phyloP scores from a whole-genome alignment of 2,329 filamentous ascomycete genomes.

The Phialophora verrucosa region DNA sequence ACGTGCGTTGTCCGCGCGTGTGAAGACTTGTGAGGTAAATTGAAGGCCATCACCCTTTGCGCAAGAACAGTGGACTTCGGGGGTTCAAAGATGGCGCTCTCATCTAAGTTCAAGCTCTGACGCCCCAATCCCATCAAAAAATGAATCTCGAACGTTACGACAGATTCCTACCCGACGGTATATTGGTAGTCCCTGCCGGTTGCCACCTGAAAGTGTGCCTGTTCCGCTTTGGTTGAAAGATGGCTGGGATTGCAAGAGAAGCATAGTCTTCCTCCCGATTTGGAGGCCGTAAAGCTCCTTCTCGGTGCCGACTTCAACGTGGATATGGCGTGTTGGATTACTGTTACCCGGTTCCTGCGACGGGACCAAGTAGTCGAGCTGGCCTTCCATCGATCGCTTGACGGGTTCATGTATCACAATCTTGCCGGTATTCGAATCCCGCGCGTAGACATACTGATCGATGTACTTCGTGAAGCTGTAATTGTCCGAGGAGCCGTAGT shows the following conservation, averaged over 20 bases:
- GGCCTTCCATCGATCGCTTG: slow-evolving; percentile 5
- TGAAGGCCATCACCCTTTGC: too few relatives aligned
- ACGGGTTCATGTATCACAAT: slow-evolving; percentile 11
- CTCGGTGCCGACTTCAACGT: neutral
- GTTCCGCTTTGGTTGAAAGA: neutral
- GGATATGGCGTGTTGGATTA: neutral
- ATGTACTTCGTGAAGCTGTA: slow-evolving; percentile 10
- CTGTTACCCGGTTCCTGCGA: neutral
- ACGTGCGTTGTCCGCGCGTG: too few relatives aligned
- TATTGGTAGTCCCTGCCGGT: neutral
- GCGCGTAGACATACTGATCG: slow-evolving; percentile 8
- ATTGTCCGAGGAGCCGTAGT: neutral
- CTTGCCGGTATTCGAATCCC: slow-evolving; percentile 1
- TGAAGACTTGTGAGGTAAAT: too few relatives aligned
- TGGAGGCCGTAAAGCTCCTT: neutral
- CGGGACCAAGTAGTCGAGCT: slow-evolving; percentile 7
- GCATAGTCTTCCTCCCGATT: neutral
- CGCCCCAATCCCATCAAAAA: neutral
- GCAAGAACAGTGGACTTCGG: neutral
- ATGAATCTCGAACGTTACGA: neutral
- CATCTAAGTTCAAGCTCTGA: neutral
- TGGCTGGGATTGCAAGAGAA: neutral
- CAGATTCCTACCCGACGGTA: neutral
- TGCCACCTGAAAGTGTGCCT: neutral
- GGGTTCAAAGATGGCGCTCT: neutral